A percentile compares a stretch with the other conserved stretches of the same genome.
Conservation (phyloP, 192 early-diverging fungal genomes). For the Backusella morwellensis region DNA sequence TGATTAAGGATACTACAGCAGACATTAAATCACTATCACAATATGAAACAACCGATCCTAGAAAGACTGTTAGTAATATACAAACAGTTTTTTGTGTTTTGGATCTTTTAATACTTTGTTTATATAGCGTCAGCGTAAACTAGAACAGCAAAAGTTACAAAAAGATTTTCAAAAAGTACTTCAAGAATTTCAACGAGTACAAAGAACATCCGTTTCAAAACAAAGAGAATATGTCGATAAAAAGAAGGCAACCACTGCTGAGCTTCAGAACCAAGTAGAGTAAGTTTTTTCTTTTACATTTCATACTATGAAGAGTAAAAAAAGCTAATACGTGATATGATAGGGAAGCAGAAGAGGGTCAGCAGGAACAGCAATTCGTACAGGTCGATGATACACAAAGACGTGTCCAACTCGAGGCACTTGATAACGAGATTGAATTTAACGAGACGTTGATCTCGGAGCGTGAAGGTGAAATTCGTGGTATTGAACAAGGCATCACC, state of each 20-base stretch:
- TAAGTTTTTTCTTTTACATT: constrained; percentile 13
- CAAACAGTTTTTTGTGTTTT: too few species aligned
- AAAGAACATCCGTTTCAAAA: constrained; percentile 79
- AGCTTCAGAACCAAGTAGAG: constrained; percentile 27
- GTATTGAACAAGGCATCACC: constrained; percentile 90
- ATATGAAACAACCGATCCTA: constrained; percentile 41
- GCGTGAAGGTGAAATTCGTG: constrained; percentile 88
- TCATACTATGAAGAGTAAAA: too few species aligned
- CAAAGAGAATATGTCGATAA: constrained; percentile 83
- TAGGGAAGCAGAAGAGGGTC: constrained; percentile 34
- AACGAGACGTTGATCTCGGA: constrained; percentile 94
- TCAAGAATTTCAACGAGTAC: constrained; percentile 84
- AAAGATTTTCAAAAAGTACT: constrained; percentile 94
- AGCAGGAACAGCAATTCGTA: constrained; percentile 54
- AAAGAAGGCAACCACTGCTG: constrained; percentile 49
- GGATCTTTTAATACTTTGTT: background rate
- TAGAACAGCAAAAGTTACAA: constrained; percentile 90
- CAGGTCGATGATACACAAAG: constrained; percentile 56
- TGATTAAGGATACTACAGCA: constrained; percentile 73
- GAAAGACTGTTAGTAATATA: constrained; percentile 23
- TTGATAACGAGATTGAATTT: constrained; percentile 92
- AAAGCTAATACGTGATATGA: background rate
- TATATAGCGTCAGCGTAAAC: constrained; percentile 66
- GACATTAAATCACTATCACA: constrained; percentile 76
- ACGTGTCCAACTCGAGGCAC: constrained; percentile 63